phyloP scores from a whole-genome alignment of 352 stramenopile species.

The Thraustochytrium sp. region DNA sequence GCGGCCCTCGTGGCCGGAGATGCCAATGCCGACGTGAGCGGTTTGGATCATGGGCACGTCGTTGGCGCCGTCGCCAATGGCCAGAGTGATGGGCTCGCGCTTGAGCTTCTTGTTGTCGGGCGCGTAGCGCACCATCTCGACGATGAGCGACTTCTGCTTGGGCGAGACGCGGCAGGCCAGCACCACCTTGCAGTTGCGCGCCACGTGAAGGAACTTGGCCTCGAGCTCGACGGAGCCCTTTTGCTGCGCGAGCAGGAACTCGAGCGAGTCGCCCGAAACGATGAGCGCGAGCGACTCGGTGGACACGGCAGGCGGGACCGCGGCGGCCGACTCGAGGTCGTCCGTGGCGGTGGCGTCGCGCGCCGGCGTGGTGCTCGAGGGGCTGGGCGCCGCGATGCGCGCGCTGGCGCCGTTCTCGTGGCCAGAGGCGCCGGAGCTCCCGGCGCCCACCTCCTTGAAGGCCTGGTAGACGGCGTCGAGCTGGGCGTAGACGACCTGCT shows the following conservation, averaged over 20 bases:
- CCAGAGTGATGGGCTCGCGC: constrained; percentile 69
- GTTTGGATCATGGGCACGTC: constrained; percentile 82
- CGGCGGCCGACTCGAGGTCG: neutral
- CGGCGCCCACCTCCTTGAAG: neutral
- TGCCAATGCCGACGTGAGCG: constrained; percentile 77
- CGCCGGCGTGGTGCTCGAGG: neutral
- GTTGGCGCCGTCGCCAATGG: constrained; percentile 81
- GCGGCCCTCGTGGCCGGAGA: constrained; percentile 73
- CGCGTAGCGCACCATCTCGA: constrained; percentile 79
- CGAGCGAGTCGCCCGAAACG: constrained; percentile 22
- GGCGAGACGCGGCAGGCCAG: constrained; percentile 95
- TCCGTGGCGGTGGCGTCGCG: neutral
- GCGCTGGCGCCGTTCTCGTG: no score
- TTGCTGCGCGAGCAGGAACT: constrained; percentile 41
- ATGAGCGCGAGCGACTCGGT: constrained; percentile 33
- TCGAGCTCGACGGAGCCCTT: constrained; percentile 29
- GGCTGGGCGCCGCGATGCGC: neutral
- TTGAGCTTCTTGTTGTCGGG: constrained; percentile 61
- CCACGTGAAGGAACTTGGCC: constrained; percentile 51
- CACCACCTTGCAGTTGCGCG: constrained; percentile 86
- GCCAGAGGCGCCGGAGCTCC: no score
- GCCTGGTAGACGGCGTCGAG: neutral
- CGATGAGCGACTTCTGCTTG: constrained; percentile 94
- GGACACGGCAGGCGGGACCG: neutral
- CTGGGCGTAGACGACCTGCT: neutral